These are phyloP conservation scores for Mariannaea elegans DNA, from an alignment of 2,329 filamentous ascomycete species.

Conservation along the genomic window DNA sequence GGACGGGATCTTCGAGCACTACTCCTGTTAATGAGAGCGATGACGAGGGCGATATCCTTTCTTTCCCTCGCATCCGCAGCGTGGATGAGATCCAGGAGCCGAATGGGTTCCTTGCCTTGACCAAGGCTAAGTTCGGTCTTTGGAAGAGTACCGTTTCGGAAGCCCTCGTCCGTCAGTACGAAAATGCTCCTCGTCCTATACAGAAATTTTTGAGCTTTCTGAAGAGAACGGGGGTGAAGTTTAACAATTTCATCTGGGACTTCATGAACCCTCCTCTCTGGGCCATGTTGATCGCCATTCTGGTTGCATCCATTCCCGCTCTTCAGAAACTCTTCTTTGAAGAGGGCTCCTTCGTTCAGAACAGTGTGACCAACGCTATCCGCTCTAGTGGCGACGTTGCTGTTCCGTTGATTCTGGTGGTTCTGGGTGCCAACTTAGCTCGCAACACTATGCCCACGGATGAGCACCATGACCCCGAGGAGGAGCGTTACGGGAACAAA, in stretches of 20 bases:
- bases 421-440: constrained; percentile 92
- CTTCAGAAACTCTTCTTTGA: constrained; percentile 89
- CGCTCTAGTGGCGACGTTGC: constrained; percentile 88
- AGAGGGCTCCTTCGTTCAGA: constrained; percentile 88
- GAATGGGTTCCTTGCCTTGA: constrained; percentile 48
- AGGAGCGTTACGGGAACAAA: constrained; percentile 73
- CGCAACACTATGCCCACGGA: constrained; percentile 83
- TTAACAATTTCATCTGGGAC: constrained; percentile 78
- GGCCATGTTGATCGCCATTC: constrained; percentile 92
- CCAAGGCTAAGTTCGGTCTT: constrained; percentile 41
- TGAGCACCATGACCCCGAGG: constrained; percentile 72
- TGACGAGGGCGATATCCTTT: constrained; percentile 63
- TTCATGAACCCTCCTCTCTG: constrained; percentile 99
- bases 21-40: constrained; percentile 41
- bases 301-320: constrained; percentile 86
- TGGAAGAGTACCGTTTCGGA: constrained; percentile 35
- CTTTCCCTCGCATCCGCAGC: constrained; percentile 66
- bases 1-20: constrained; percentile 36
- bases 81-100: constrained; percentile 51
- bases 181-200: constrained; percentile 52
- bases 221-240: constrained; percentile 49
- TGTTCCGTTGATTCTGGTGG: constrained; percentile 93
- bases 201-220: constrained; percentile 47
- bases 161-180: constrained; percentile 41
- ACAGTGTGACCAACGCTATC: constrained; percentile 90